A percentile compares a stretch with the other conserved stretches of the same genome.
Evolutionary conservation across 2,329 filamentous ascomycete genomes (phyloP).

Genomic region (Mycosphaerella sp.): DNA sequence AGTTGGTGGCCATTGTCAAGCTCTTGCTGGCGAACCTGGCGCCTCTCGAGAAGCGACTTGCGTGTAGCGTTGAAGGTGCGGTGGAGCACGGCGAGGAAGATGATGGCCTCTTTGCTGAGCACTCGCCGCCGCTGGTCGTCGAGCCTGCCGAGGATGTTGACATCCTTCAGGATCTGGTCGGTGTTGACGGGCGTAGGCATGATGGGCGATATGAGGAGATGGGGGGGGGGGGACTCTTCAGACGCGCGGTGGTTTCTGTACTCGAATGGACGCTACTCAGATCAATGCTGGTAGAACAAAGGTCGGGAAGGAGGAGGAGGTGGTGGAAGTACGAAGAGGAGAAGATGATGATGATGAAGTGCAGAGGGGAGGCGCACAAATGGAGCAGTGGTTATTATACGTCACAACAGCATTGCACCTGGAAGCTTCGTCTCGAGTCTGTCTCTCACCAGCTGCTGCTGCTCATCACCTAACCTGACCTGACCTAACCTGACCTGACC

Average conservation of each 20-base stretch:
- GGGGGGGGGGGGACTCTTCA: not conserved
- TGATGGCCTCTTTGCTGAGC: slow-evolving; percentile 79
- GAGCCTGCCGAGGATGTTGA: slow-evolving; percentile 74
- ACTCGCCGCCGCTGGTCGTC: slow-evolving; percentile 80
- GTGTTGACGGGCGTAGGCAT: slow-evolving; percentile 28
- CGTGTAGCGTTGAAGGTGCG: slow-evolving; percentile 87
- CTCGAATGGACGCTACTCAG: not conserved
- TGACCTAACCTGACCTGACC: too few relatives aligned
- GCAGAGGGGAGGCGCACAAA: slow-evolving; percentile 6
- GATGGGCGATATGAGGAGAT: slow-evolving; percentile 7
- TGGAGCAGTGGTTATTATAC: slow-evolving; percentile 19
- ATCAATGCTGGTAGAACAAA: not conserved
- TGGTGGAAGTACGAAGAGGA: too few relatives aligned
- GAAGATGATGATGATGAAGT: not conserved
- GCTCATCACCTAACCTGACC: too few relatives aligned
- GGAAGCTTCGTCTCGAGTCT: slow-evolving; percentile 12
- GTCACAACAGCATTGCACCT: slow-evolving; percentile 12
- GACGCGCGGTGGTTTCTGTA: not conserved
- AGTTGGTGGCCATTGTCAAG: slow-evolving; percentile 82
- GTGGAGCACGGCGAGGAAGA: slow-evolving; percentile 91
- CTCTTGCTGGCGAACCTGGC: slow-evolving; percentile 80
- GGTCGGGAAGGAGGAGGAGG: slow-evolving; percentile 4
- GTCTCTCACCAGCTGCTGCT: slow-evolving; percentile 1
- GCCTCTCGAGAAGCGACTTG: slow-evolving; percentile 81
- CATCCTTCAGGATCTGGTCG: slow-evolving; percentile 77